Evolutionary conservation across 441 rosid genomes (phyloP), one percentile per base, ranked within the genome.

Genomic region (Brassica balearica): DNA sequence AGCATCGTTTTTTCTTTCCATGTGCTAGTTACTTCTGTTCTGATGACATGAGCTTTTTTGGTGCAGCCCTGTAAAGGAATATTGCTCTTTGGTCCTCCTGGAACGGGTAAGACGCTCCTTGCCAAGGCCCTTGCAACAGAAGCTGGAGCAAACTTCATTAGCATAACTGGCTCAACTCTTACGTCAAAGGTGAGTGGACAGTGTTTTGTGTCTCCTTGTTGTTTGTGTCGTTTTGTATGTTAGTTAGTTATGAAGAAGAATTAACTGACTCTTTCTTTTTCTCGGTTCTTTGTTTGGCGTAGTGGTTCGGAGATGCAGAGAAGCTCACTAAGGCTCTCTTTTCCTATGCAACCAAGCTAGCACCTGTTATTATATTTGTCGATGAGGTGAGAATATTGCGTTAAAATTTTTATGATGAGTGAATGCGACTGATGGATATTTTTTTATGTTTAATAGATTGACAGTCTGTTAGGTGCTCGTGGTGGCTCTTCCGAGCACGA

Each of bases 221-320:
- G n/a, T 65, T 7, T 32, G 9, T 53, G 65, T 22, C 74, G 9
- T 36, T 6, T 76, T 76, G 51, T 36, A 51, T 76, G 65, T 56
- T 71, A 17, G n/a, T 71, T 23, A 38, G 59, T 14, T 41, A 69
- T 20, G 36, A 32, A 62, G 4, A 63, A 53, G 65, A 11, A 3
- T 64, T 51, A 32, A 46, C 46, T 38, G 46, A 38, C 46, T 38
- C 46, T 38, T 8, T 11, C 46, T 38, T 9, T 38, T 38, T 38
- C 2, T 9, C 3, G 9, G 46, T 38, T 38, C 3, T 11, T 38
- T 9, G 63, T 68, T 75, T 69, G 51, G 78, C 69, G 59, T 84
- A 94, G 99, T 96, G 99, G 99, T 94, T 92, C 82, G 99, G 99
- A 85, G 99, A 96, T 74, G 97, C 99, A 58, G 97, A 94, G 82